Evolutionary conservation across 257 asterid species (phyloP), one percentile per base, ranked within the genome.

Genomic region (Fraxinus excelsior): DNA sequence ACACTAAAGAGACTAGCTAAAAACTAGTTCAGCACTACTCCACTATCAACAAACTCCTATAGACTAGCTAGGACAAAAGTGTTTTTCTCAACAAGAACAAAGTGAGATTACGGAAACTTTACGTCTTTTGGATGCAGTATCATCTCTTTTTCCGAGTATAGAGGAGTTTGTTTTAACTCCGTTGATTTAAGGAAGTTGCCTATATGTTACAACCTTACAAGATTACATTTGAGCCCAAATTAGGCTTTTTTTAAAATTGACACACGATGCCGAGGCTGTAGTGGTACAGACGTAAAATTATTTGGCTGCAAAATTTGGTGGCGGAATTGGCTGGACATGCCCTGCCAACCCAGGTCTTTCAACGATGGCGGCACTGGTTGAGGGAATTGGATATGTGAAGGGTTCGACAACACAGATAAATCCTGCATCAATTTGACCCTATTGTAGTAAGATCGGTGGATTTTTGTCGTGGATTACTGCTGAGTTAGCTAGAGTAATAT

Each of bases 121-220:
- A 77, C 86, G 87, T 60, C 83, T 96, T 0, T 35, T 96, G 69
- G 98, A 93, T 35, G 88, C 97, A 35, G 97, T 98, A 31, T 82
- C 92, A 13, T 69, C 85, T 14, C 25, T 89, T 67, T 94, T 92
- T 14, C 99, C 99, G 73, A 90, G 97, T 26, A 81, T 89, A 85
- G 99, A 93, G 96, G 72, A 90, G 92, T 73, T 81, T 96, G 90
- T 85, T 96, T 70, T 82, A 83, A 71, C 96, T 90, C 78, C 86
- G 97, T 35, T 90, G 98, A 76, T 96, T 84, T 38, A 96, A 89
- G 88, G 97, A 93, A 76, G 97, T 96, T 19, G 97, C 97, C 35
- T 87, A 86, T 81, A 85, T 96, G 99, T 82, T 96, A n/a, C 97
- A 89, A 82, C 97, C 91, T 67, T 88, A 88, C 97, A 89, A 82